phyloP scores from a whole-genome alignment of 352 stramenopile species.

The Elongisporangium senticosum region DNA sequence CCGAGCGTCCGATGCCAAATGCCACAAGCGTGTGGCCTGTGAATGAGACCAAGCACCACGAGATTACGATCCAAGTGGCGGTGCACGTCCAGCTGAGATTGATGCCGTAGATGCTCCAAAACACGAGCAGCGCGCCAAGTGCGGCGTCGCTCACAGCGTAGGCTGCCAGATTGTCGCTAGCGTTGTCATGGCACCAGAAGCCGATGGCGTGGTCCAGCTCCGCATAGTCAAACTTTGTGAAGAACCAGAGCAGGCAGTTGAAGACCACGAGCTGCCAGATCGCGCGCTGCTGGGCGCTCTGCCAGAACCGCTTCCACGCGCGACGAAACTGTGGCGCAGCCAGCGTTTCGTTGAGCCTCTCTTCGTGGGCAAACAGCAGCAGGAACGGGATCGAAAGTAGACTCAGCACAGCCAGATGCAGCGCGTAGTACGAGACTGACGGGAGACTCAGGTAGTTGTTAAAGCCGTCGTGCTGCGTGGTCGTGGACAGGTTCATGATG shows the following conservation, averaged over 20 bases:
- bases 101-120: slow-evolving; percentile 17
- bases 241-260: slow-evolving; percentile 40
- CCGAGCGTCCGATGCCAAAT: slow-evolving; percentile 12
- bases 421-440: not conserved
- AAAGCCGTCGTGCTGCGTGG: not conserved
- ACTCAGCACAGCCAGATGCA: not conserved
- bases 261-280: slow-evolving; percentile 42
- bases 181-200: slow-evolving; percentile 8
- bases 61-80: slow-evolving; percentile 9
- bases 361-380: slow-evolving; percentile 19
- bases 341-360: not conserved
- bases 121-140: slow-evolving; percentile 13
- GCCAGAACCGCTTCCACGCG: slow-evolving; percentile 36
- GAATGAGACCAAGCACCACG: slow-evolving; percentile 9
- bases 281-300: slow-evolving; percentile 45
- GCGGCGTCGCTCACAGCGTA: slow-evolving; percentile 7
- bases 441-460: not conserved
- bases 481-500: not conserved
- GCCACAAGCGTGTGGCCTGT: slow-evolving; percentile 16
- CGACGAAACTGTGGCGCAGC: slow-evolving; percentile 5
- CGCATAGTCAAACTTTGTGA: slow-evolving; percentile 22
- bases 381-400: slow-evolving; percentile 28
- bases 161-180: not conserved
- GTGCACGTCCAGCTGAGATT: slow-evolving; percentile 20
- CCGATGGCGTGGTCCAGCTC: slow-evolving; percentile 14